Evolutionary conservation across 805 yeast species (phyloP).

Genomic region (Hanseniaspora hatyaiensis): DNA sequence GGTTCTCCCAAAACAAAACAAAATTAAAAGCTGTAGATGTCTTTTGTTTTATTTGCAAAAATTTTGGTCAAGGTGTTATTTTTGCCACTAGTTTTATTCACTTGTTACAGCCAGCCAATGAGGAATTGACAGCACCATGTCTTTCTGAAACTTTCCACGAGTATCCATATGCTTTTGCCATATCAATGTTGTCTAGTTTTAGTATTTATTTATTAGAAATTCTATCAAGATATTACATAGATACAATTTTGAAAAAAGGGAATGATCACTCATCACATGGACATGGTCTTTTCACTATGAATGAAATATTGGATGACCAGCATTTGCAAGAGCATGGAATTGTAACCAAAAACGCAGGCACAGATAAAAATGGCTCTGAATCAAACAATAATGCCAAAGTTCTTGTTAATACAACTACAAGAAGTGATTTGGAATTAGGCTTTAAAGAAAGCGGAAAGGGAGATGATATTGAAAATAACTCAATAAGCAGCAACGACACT

Average conservation of each 20-base stretch:
- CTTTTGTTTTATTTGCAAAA: slow-evolving; percentile 56
- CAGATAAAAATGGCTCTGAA: too few relatives aligned
- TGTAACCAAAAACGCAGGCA: neutral
- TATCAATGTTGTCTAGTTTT: slow-evolving; percentile 38
- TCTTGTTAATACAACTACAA: neutral
- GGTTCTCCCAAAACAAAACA: neutral
- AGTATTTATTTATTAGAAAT: slow-evolving; percentile 40
- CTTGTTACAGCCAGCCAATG: slow-evolving; percentile 56
- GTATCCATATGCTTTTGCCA: slow-evolving; percentile 49
- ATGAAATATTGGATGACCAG: neutral
- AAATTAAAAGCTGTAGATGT: neutral
- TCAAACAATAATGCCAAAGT: too few relatives aligned
- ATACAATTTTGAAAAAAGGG: slow-evolving; percentile 25
- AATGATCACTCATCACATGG: slow-evolving; percentile 39
- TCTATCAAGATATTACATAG: slow-evolving; percentile 35
- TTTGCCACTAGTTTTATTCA: slow-evolving; percentile 74
- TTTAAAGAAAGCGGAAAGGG: too few relatives aligned
- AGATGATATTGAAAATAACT: too few relatives aligned
- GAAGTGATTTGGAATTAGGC: neutral
- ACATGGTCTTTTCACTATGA: slow-evolving; percentile 10
- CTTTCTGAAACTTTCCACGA: slow-evolving; percentile 47
- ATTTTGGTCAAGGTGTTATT: slow-evolving; percentile 76
- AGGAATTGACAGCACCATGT: slow-evolving; percentile 45
- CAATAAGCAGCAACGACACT: too few relatives aligned
- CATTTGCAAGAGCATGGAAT: slow-evolving; percentile 11